Base-by-base conservation (phyloP, 768 basidiomycete species). In the Boletus vinaceobasis region DNA sequence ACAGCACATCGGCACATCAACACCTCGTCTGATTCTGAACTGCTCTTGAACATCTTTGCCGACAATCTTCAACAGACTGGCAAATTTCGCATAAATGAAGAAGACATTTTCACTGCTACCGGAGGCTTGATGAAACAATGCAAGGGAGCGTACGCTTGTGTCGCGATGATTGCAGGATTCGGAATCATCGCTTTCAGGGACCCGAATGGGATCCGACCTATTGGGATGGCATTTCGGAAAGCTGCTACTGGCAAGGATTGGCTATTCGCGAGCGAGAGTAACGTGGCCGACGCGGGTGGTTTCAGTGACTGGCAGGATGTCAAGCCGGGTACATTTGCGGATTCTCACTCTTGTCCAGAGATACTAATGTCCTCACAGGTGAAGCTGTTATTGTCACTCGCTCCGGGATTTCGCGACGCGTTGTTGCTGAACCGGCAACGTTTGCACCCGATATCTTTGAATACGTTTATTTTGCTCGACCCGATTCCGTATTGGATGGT, bases 401-500 rank as follows among this genome's bases (percentile, higher is more conserved):
- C 47, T 79, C 75, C 48, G 78, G 80, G 32, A 81, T 98, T 50
- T 82, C 85, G 7, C 80, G 91, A 45, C 84, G 92, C 21, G 83
- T 88, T 64, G 86, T 93, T 47, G 81, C 79, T 10, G 75, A 84
- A 17, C 76, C 84, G 7, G 81, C 84, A 7, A 83, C 81, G 2
- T 97, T 98, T 68, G 90, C 96, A 1, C 97, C 97, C 21, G 97
- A 98, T 73, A 97, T 99, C 65, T 99, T 98, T 68, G 97, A 99
- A 79, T 97, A 84, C 64, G 97, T 99, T 59, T 99, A 99, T 75
- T 93, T 99, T 69, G 94, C 97, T 7, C 86, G 97, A 52, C 97
- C 96, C 0, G 97, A 99, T 74, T 97, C 93, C 7, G 97, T 98
- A 47, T 79, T 99, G 48, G 95, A 99, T 66, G 95, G 96, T 40